Conservation (phyloP, 768 basidiomycete genomes). For the Galerina sulciceps region DNA sequence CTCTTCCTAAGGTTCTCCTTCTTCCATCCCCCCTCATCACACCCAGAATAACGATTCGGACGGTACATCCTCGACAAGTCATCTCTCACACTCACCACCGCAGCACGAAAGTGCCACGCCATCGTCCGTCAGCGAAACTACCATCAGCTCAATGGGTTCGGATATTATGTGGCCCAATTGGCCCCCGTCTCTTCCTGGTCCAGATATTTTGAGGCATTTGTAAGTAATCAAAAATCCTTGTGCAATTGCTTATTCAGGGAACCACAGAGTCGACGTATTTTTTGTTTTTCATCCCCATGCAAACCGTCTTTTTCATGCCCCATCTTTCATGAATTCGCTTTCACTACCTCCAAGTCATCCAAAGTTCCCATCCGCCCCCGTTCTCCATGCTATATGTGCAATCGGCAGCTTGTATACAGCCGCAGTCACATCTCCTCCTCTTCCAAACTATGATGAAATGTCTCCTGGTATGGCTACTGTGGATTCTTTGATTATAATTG, state of each 20-base stretch:
- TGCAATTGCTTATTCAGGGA: not conserved
- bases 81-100: slow-evolving; percentile 29
- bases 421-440: slow-evolving; percentile 60
- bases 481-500: not conserved
- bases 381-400: slow-evolving; percentile 89
- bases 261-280: slow-evolving; percentile 71
- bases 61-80: slow-evolving; percentile 17
- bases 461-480: slow-evolving; percentile 40
- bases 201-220: slow-evolving; percentile 68
- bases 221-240: slow-evolving; percentile 34
- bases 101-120: slow-evolving; percentile 22
- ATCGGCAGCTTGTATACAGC: slow-evolving; percentile 77
- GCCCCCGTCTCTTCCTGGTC: slow-evolving; percentile 66
- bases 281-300: slow-evolving; percentile 81
- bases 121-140: slow-evolving; percentile 11
- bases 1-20: slow-evolving; percentile 5
- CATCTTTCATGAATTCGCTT: slow-evolving; percentile 68
- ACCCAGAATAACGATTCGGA: slow-evolving; percentile 10
- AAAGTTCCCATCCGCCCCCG: slow-evolving; percentile 70
- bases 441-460: slow-evolving; percentile 52
- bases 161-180: slow-evolving; percentile 59
- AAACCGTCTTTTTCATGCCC: slow-evolving; percentile 66
- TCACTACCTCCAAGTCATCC: slow-evolving; percentile 68
- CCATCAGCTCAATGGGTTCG: slow-evolving; percentile 29
- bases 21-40: slow-evolving; percentile 1